Conservation (phyloP, 805 yeast species). For the Candida adriatica region DNA sequence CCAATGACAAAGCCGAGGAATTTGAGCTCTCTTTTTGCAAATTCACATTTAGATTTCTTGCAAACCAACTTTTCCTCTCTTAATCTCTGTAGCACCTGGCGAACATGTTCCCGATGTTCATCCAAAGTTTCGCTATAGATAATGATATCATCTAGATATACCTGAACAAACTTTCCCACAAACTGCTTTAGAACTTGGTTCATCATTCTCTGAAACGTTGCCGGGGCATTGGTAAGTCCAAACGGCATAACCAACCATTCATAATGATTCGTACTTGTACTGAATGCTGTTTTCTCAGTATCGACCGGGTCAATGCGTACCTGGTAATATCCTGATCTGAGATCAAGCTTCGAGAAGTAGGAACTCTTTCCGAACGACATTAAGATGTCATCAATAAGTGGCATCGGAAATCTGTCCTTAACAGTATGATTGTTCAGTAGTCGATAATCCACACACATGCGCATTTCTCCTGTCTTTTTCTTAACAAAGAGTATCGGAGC, state of each 20-base stretch:
- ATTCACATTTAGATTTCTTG: constrained; percentile 1
- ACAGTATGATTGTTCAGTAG: constrained; percentile 1
- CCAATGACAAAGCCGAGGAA: constrained; percentile 1
- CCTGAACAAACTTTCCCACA: constrained; percentile 1
- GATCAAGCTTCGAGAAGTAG: background rate
- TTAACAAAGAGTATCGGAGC: constrained; percentile 1
- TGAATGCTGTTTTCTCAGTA: background rate
- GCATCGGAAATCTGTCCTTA: constrained; percentile 1
- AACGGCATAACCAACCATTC: constrained; percentile 2
- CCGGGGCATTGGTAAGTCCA: constrained; percentile 1
- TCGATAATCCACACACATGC: constrained; percentile 1
- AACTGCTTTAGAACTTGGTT: background rate
- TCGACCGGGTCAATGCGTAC: background rate
- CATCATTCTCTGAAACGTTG: constrained; percentile 1
- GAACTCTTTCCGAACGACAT: background rate
- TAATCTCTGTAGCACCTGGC: background rate
- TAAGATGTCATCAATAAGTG: background rate
- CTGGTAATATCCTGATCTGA: background rate
- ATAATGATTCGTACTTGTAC: background rate
- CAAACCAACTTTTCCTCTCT: constrained; percentile 1
- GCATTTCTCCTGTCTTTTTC: constrained; percentile 2
- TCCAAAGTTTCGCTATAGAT: background rate
- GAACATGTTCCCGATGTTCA: background rate
- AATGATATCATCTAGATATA: constrained; percentile 1
- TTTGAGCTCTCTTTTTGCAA: background rate